phyloP scores from a whole-genome alignment of 148 eudicot genomes.

The Polygonum maritimum region DNA sequence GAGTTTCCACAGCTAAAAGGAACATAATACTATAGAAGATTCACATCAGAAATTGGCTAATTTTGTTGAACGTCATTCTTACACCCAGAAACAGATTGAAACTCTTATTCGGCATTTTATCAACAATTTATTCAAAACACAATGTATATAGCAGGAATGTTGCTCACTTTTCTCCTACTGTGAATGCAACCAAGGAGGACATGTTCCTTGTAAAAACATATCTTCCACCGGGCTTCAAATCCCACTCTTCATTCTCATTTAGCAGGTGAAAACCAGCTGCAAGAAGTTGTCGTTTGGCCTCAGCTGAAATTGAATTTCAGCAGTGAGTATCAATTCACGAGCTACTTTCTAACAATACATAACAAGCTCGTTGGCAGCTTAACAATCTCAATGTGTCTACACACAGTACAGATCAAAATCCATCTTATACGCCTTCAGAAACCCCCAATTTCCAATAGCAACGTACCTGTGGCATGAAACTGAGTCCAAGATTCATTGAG shows the following conservation, averaged over 20 bases:
- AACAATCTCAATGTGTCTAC: background rate
- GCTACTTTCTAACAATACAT: background rate
- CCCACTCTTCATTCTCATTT: conserved; percentile 85
- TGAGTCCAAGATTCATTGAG: conserved; percentile 99
- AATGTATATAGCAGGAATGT: background rate
- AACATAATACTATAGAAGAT: background rate
- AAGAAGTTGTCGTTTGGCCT: conserved; percentile 76
- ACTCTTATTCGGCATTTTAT: background rate
- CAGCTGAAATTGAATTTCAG: conserved; percentile 42
- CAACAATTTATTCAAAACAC: background rate
- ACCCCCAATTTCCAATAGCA: background rate
- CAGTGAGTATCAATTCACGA: background rate
- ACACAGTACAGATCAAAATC: background rate
- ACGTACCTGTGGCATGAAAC: conserved; percentile 89
- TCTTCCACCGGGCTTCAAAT: conserved; percentile 92
- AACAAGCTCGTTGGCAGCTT: background rate
- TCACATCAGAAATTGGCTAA: background rate
- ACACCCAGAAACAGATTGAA: background rate
- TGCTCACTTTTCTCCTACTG: conserved; percentile 84
- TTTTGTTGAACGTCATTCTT: background rate
- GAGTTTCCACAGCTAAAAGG: background rate
- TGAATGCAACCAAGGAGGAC: conserved; percentile 95
- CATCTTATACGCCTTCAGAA: background rate
- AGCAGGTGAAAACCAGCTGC: conserved; percentile 85
- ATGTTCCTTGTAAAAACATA: conserved; percentile 92